phyloP scores from a whole-genome alignment of 2,329 filamentous ascomycete genomes.

The Fusarium coicis region DNA sequence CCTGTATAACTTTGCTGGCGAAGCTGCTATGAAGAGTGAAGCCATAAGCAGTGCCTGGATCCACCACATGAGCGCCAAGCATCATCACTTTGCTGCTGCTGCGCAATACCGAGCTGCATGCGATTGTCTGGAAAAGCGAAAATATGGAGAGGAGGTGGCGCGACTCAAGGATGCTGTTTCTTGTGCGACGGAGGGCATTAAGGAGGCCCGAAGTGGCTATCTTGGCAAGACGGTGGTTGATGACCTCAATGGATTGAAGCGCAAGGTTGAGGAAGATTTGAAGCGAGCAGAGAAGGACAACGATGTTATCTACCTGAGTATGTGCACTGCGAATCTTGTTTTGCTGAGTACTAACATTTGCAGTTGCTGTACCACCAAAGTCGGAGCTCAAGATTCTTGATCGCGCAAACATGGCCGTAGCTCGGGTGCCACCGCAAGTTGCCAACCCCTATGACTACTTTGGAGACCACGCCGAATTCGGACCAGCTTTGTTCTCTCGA shows the following conservation, averaged over 20 bases:
- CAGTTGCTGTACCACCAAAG: slow-evolving; percentile 83
- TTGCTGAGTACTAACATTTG: slow-evolving; percentile 45
- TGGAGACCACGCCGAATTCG: slow-evolving; percentile 82
- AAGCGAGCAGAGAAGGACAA: slow-evolving; percentile 97
- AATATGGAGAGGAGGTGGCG: slow-evolving; percentile 95
- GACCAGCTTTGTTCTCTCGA: slow-evolving; percentile 86
- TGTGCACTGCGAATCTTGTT: slow-evolving; percentile 37
- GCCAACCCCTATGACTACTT: slow-evolving; percentile 82
- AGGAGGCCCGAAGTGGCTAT: slow-evolving; percentile 77
- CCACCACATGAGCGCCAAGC: slow-evolving; percentile 96
- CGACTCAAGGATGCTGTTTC: slow-evolving; percentile 82
- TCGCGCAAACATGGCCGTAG: slow-evolving; percentile 86
- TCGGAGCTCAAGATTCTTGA: slow-evolving; percentile 87
- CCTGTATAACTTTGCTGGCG: slow-evolving; percentile 84
- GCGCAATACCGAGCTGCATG: slow-evolving; percentile 92
- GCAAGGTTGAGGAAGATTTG: slow-evolving; percentile 83
- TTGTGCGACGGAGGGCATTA: slow-evolving; percentile 87
- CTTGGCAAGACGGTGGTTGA: slow-evolving; percentile 83
- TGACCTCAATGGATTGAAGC: slow-evolving; percentile 86
- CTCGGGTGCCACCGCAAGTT: slow-evolving; percentile 83
- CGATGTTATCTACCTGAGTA: slow-evolving; percentile 90
- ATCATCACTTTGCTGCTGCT: slow-evolving; percentile 95
- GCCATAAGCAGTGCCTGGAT: slow-evolving; percentile 96
- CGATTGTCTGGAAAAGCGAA: slow-evolving; percentile 91
- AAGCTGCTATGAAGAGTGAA: slow-evolving; percentile 88